phyloP scores from a whole-genome alignment of 768 basidiomycete species.

The Boletus pseudopeckii region DNA sequence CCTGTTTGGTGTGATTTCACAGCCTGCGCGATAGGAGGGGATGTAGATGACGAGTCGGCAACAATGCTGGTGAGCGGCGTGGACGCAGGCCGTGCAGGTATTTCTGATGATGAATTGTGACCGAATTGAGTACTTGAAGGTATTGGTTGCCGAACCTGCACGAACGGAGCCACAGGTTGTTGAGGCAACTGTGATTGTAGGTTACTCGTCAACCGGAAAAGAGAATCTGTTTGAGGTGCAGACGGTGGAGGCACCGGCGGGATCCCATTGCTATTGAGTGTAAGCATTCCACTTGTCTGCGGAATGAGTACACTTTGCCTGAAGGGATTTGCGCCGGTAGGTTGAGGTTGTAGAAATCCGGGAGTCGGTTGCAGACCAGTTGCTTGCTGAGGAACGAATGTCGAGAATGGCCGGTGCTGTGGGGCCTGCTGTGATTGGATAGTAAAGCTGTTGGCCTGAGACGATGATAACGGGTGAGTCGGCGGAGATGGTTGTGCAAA shows the following conservation, averaged over 20 bases:
- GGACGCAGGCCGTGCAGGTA: constrained; percentile 64
- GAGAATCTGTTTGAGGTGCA: constrained; percentile 5
- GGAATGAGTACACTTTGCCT: constrained; percentile 72
- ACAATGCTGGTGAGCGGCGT: constrained; percentile 57
- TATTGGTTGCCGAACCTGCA: constrained; percentile 9
- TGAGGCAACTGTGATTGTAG: constrained; percentile 14
- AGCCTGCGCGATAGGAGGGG: constrained; percentile 53
- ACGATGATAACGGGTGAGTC: constrained; percentile 6
- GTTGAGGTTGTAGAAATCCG: constrained; percentile 49
- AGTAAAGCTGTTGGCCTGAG: constrained; percentile 21
- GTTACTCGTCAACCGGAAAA: constrained; percentile 10
- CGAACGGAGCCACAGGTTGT: constrained; percentile 3
- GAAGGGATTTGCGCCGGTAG: constrained; percentile 77
- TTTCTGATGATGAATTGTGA: constrained; percentile 10
- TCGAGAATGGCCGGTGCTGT: constrained; percentile 52
- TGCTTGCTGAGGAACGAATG: constrained; percentile 54
- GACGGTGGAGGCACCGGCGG: constrained; percentile 7
- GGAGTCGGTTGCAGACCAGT: constrained; percentile 45
- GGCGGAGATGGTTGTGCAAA: constrained; percentile 25
- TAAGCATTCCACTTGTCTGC: constrained; percentile 56
- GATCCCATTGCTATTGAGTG: constrained; percentile 36
- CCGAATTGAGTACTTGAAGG: constrained; percentile 5
- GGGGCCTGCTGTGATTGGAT: constrained; percentile 36
- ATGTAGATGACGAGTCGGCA: constrained; percentile 23
- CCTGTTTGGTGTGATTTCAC: constrained; percentile 90